These are phyloP conservation scores for Sporothrix sp. DNA, from an alignment of 2,329 filamentous ascomycete genomes.

Conservation along the genomic window DNA sequence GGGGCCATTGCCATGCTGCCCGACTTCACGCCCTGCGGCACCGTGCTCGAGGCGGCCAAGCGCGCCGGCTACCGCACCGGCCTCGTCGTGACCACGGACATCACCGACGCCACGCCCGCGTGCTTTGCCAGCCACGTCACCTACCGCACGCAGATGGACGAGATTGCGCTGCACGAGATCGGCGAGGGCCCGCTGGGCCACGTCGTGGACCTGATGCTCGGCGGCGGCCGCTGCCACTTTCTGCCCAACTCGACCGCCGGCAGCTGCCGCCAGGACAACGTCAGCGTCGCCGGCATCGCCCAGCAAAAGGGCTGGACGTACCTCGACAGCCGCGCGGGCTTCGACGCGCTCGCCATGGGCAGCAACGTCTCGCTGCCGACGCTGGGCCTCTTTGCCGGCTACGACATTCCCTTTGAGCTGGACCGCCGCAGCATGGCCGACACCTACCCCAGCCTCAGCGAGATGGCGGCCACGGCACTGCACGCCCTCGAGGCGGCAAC, in stretches of 20 bases:
- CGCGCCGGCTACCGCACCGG: constrained; percentile 85
- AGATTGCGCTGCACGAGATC: constrained; percentile 85
- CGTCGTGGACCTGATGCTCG: constrained; percentile 84
- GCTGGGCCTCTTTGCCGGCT: constrained; percentile 72
- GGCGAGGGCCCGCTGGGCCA: constrained; percentile 79
- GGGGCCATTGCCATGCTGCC: constrained; percentile 87
- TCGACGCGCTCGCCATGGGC: constrained; percentile 63
- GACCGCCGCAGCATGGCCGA: constrained; percentile 73
- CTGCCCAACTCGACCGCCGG: constrained; percentile 68
- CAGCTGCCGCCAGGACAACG: constrained; percentile 72
- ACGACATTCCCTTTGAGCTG: constrained; percentile 86
- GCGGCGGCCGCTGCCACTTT: constrained; percentile 89
- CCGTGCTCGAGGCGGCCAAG: constrained; percentile 87
- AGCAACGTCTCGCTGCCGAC: constrained; percentile 65
- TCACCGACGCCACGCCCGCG: constrained; percentile 93
- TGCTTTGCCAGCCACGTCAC: constrained; percentile 89
- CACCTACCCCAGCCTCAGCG: constrained; percentile 76
- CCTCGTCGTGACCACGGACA: constrained; percentile 84
- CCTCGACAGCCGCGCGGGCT: constrained; percentile 58
- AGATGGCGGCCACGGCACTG: constrained; percentile 82
- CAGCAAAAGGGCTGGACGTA: constrained; percentile 73
- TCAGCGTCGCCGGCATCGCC: constrained; percentile 66
- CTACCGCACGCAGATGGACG: constrained; percentile 69
- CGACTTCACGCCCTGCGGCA: constrained; percentile 78
- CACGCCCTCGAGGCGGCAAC: constrained; percentile 73